Conservation (phyloP, 2,329 filamentous ascomycete species). For the Botryotinia convoluta region DNA sequence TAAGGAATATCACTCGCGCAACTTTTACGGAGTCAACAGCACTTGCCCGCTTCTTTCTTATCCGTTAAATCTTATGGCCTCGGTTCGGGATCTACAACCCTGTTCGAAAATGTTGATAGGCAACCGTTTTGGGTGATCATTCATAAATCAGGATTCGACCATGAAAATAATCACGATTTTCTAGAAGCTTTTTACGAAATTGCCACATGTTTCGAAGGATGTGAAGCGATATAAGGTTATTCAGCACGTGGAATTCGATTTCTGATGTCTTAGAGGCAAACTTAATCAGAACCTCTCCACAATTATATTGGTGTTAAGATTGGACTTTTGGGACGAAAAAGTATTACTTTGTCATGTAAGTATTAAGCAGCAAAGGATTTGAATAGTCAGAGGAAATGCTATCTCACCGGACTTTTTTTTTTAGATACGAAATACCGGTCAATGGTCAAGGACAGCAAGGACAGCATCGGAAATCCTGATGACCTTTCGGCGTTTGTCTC, state of each 20-base stretch:
- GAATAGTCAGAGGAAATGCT: not conserved
- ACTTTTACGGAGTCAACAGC: not conserved
- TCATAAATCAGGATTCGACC: not conserved
- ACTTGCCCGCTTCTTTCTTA: not conserved
- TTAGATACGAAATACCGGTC: not conserved
- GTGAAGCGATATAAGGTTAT: not conserved
- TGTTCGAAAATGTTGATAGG: slow-evolving; percentile 1
- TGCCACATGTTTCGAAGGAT: not conserved
- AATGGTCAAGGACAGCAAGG: not conserved
- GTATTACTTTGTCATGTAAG: not conserved
- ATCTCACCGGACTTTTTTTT: not conserved
- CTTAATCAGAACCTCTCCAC: not conserved
- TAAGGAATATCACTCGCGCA: slow-evolving; percentile 5
- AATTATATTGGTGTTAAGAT: not conserved
- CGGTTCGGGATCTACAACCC: not conserved
- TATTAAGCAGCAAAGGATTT: not conserved
- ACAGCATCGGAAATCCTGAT: not conserved
- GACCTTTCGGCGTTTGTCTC: not conserved
- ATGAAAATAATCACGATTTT: not conserved
- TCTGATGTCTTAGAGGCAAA: not conserved
- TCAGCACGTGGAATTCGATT: not conserved
- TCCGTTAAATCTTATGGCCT: not conserved
- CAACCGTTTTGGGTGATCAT: not conserved
- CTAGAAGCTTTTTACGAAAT: not conserved
- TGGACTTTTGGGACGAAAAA: not conserved